phyloP scores from a whole-genome alignment of 352 stramenopile species.

The Phytopythium cucurbitacearum region DNA sequence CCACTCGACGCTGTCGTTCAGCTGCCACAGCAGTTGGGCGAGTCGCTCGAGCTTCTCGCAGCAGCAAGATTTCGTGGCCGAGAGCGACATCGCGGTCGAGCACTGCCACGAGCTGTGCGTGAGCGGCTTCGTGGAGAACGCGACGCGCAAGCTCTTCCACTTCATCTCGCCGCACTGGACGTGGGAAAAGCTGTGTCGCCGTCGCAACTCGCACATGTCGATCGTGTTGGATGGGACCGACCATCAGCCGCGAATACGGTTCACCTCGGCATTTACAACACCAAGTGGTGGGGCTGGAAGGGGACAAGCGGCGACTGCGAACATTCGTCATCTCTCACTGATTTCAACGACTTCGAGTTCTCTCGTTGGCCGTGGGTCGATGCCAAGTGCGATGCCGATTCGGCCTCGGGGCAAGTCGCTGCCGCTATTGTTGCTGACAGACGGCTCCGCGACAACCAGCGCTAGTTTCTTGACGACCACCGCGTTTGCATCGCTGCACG shows the following conservation, averaged over 20 bases:
- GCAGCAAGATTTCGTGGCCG: constrained; percentile 28
- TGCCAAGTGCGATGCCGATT: not conserved
- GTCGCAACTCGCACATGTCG: constrained; percentile 11
- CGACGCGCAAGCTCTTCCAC: constrained; percentile 47
- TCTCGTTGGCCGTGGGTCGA: not conserved
- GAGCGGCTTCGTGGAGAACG: constrained; percentile 66
- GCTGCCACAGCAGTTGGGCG: constrained; percentile 2
- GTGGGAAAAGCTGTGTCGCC: constrained; percentile 34
- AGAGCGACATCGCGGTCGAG: constrained; percentile 55
- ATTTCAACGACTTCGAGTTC: no score
- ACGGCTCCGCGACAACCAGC: not conserved
- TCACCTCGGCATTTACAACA: constrained; percentile 27
- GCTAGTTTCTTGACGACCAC: not conserved
- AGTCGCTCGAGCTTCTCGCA: constrained; percentile 9
- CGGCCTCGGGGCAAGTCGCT: not conserved
- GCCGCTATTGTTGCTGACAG: constrained; percentile 3
- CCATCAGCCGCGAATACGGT: constrained; percentile 41
- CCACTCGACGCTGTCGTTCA: constrained; percentile 6
- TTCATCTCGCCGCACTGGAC: constrained; percentile 61
- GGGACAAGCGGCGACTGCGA: not conserved
- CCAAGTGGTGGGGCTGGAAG: not conserved
- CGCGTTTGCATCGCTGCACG: no score
- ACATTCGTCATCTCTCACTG: not conserved
- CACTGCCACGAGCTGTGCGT: constrained; percentile 77
- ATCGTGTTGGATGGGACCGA: constrained; percentile 29